Evolutionary conservation across 768 basidiomycete species (phyloP).

Genomic region (Tubosaeta sp.): DNA sequence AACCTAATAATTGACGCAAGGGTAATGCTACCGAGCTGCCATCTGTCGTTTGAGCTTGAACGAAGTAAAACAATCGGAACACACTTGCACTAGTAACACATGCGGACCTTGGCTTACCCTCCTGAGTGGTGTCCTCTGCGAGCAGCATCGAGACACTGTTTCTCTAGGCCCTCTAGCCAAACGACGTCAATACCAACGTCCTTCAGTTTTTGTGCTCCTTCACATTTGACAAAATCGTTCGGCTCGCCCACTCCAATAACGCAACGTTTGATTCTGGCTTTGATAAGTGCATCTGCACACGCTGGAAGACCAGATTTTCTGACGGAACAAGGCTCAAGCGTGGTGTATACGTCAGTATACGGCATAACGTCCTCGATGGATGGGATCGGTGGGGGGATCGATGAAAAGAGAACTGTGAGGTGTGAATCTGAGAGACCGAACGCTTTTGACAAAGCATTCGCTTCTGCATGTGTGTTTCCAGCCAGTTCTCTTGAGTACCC

Average conservation of each 20-base stretch:
- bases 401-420: conserved; percentile 43
- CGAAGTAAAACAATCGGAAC: neutral
- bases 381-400: conserved; percentile 22
- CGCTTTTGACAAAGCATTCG: conserved; percentile 82
- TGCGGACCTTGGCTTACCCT: neutral
- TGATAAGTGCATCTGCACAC: conserved; percentile 81
- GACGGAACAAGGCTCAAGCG: conserved; percentile 93
- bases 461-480: conserved; percentile 97
- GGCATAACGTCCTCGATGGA: conserved; percentile 48
- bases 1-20: no score
- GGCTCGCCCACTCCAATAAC: conserved; percentile 91
- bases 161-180: conserved; percentile 72
- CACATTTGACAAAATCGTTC: conserved; percentile 89
- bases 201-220: conserved; percentile 71
- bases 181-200: conserved; percentile 70
- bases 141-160: conserved; percentile 77
- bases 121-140: conserved; percentile 46
- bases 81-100: conserved; percentile 1
- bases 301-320: conserved; percentile 83
- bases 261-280: conserved; percentile 65
- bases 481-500: conserved; percentile 89
- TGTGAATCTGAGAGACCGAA: conserved; percentile 39
- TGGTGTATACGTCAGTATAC: conserved; percentile 78
- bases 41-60: neutral
- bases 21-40: no score